Evolutionary conservation across 2,329 filamentous ascomycete genomes (phyloP), one percentile per base, ranked within the genome.

Genomic region (Aspergillus sp.): DNA sequence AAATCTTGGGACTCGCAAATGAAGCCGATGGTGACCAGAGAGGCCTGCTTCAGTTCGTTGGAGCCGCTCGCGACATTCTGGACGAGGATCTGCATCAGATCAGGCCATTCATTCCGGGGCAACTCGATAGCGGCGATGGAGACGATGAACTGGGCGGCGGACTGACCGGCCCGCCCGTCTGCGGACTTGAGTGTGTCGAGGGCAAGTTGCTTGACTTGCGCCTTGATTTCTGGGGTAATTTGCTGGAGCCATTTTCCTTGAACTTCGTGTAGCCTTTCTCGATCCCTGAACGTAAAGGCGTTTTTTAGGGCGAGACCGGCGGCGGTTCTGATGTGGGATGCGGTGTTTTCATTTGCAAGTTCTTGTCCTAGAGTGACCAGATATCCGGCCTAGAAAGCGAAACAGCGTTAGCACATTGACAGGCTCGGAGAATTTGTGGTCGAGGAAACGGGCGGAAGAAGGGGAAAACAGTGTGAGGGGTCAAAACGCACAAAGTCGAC

Each of bases 291-390:
- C 75, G 92, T 92, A 83, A 99, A 98, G 73, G 95, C 91, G 85
- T 99, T 99, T 83, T 99, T 99, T 75, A 99, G 85, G 71, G 95
- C 94, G 72, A 99, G 87, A 87, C 93, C 95, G 72, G 95, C 95
- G 70, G 95, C 94, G 71, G 92, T 91, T 85, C 95, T 91, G 76
- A 97, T 95, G 76, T 92, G 87, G 68, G 91, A 86, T 75, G 91
- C 85, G 69, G 91, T 89, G 70, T 87, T 85, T 75, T 98, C 94
- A 81, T 97, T 97, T 76, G 93, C 93, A 74, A 99, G 88, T 81
- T 96, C 92, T 81, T 92, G 90, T 69, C 95, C 94, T 76, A 99
- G 91, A 67, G 93, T 95, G 69, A 90, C 88, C 69, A 98, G 89
- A 82, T 99, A 99, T 79, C 91, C 88, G 73, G 95, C 89, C 95